Percentiles rank a stretch among this genome's conserved stretches.
phyloP scores from a whole-genome alignment of 1,139 yeast species.

The Pichia sp. region DNA sequence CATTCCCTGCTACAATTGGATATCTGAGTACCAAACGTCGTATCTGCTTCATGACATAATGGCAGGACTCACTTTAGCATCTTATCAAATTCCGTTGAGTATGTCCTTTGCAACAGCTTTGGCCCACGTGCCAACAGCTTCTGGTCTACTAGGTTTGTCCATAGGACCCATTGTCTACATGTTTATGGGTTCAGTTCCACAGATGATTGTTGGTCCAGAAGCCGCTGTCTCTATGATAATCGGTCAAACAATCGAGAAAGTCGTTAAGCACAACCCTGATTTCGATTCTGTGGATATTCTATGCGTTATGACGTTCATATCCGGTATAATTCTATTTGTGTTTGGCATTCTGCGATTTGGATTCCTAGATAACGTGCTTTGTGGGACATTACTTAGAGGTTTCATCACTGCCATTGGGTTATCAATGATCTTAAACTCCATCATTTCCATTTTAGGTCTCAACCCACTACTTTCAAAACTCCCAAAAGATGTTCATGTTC shows the following conservation, averaged over 20 bases:
- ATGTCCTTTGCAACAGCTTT: slow-evolving; percentile 84
- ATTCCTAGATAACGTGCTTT: slow-evolving; percentile 77
- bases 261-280: slow-evolving; percentile 42
- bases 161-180: slow-evolving; percentile 79
- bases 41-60: slow-evolving; percentile 66
- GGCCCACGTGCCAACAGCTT: slow-evolving; percentile 84
- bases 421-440: slow-evolving; percentile 78
- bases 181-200: slow-evolving; percentile 86
- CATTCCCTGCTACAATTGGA: slow-evolving; percentile 77
- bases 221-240: slow-evolving; percentile 87
- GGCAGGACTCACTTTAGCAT: slow-evolving; percentile 84
- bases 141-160: slow-evolving; percentile 78
- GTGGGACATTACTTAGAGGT: slow-evolving; percentile 78
- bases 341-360: slow-evolving; percentile 85
- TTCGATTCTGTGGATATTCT: slow-evolving; percentile 59
- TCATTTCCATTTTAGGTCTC: slow-evolving; percentile 67
- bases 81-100: slow-evolving; percentile 86
- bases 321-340: slow-evolving; percentile 68
- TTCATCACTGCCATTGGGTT: slow-evolving; percentile 91
- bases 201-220: slow-evolving; percentile 96
- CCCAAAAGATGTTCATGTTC: slow-evolving; percentile 45
- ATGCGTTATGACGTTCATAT: slow-evolving; percentile 65
- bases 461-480: slow-evolving; percentile 31
- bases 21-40: slow-evolving; percentile 47
- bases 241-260: slow-evolving; percentile 82